Evolutionary conservation across 306 rosid species (phyloP).

Genomic region (Fragaria vesca): DNA sequence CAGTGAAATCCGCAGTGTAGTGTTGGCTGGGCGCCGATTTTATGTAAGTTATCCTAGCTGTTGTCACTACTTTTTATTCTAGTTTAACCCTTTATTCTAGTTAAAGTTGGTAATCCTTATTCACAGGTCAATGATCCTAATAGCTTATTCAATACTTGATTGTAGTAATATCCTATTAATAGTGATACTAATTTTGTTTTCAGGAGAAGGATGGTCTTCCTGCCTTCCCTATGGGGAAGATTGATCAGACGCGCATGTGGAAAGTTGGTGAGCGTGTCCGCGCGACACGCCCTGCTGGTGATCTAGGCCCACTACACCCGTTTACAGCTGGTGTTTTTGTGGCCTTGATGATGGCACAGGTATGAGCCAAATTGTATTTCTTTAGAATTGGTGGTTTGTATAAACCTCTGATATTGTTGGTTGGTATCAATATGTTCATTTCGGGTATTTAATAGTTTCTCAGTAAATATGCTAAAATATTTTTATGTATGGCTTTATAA

Average conservation of each 20-base stretch:
- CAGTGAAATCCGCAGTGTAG: constrained; percentile 95
- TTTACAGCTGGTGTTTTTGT: constrained; percentile 98
- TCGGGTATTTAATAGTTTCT: not conserved
- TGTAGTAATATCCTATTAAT: not conserved
- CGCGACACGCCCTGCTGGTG: constrained; percentile 73
- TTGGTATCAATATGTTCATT: not conserved
- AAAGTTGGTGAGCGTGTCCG: constrained; percentile 93
- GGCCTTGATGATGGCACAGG: constrained; percentile 99
- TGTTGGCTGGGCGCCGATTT: constrained; percentile 95
- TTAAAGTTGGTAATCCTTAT: not conserved
- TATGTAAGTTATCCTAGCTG: constrained; percentile 49
- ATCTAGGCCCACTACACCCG: constrained; percentile 86
- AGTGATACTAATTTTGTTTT: constrained; percentile 22
- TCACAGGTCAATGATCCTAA: not conserved
- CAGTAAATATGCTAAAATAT: not conserved
- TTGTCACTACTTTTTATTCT: not conserved
- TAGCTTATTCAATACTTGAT: not conserved
- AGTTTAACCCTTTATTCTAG: not conserved
- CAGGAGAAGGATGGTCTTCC: constrained; percentile 98
- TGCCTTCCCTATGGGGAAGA: constrained; percentile 97
- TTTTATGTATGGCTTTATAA: not conserved
- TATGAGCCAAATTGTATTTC: constrained; percentile 21
- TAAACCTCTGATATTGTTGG: not conserved
- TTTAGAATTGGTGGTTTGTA: not conserved
- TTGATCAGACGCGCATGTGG: constrained; percentile 99